Conservation (phyloP, 495 filamentous ascomycete genomes). For the Annulohypoxylon bovei region DNA sequence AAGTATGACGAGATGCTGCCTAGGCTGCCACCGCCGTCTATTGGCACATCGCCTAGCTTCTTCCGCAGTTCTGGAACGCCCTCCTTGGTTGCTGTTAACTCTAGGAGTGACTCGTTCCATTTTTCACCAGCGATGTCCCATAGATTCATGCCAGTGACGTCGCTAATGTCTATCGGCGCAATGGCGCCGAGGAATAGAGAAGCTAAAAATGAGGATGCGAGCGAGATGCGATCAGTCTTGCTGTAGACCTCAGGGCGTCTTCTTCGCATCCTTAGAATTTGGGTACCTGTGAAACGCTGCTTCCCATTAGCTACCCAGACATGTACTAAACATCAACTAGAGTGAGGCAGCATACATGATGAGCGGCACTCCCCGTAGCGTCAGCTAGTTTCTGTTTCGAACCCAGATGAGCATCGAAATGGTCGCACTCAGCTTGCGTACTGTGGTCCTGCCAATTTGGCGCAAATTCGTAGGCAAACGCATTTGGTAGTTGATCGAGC, state of each 20-base stretch:
- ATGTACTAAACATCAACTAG: background rate
- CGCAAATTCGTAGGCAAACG: conserved; percentile 86
- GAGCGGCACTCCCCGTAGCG: conserved; percentile 88
- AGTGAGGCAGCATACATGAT: conserved; percentile 73
- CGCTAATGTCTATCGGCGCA: conserved; percentile 91
- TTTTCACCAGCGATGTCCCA: conserved; percentile 83
- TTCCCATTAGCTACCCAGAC: conserved; percentile 38
- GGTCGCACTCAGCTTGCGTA: conserved; percentile 89
- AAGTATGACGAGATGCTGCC: conserved; percentile 82
- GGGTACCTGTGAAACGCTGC: conserved; percentile 96
- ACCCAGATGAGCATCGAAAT: conserved; percentile 79
- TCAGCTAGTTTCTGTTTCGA: conserved; percentile 72
- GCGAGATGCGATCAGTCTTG: conserved; percentile 82
- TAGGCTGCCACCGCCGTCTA: conserved; percentile 81
- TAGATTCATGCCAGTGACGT: conserved; percentile 96
- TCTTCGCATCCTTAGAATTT: conserved; percentile 86
- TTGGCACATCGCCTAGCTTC: conserved; percentile 83
- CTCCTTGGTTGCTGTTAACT: conserved; percentile 73
- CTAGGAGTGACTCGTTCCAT: conserved; percentile 79
- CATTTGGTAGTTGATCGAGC: conserved; percentile 73
- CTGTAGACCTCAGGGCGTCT: conserved; percentile 84
- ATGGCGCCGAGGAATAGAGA: conserved; percentile 88
- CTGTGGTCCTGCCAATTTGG: conserved; percentile 99
- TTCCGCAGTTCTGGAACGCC: conserved; percentile 72
- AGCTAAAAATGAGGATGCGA: conserved; percentile 94